phyloP scores from a whole-genome alignment of 2,329 filamentous ascomycete genomes.

The Diaporthe eres region DNA sequence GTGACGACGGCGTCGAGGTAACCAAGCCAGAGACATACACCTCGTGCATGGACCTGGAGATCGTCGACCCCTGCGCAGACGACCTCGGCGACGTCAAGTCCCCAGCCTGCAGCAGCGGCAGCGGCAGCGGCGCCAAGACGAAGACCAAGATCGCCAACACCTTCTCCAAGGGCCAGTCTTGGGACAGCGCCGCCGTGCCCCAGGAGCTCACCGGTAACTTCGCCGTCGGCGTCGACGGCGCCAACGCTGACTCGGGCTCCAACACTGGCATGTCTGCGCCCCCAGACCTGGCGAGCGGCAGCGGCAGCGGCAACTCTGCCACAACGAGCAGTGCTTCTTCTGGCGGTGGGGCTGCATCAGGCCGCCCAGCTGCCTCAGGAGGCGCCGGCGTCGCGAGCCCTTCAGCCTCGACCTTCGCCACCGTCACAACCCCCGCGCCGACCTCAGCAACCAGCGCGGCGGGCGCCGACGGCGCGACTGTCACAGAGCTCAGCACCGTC shows the following conservation, averaged over 20 bases:
- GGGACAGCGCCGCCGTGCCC: slow-evolving; percentile 60
- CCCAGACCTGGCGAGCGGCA: slow-evolving; percentile 29
- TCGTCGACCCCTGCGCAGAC: slow-evolving; percentile 49
- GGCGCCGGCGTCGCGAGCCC: not conserved
- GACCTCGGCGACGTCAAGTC: slow-evolving; percentile 58
- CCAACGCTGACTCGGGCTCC: slow-evolving; percentile 37
- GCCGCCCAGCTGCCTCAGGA: not conserved
- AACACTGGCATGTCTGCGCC: slow-evolving; percentile 41
- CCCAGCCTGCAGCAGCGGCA: slow-evolving; percentile 50
- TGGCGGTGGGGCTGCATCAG: slow-evolving; percentile 10
- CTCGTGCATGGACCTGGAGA: slow-evolving; percentile 58
- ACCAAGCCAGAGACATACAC: slow-evolving; percentile 56
- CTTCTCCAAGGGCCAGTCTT: slow-evolving; percentile 56
- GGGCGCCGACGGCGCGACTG: slow-evolving; percentile 15
- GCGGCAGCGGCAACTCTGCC: not conserved
- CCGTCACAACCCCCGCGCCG: slow-evolving; percentile 35
- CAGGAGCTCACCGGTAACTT: slow-evolving; percentile 62
- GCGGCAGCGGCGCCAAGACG: slow-evolving; percentile 47
- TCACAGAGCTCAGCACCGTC: slow-evolving; percentile 38
- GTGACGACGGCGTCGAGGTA: slow-evolving; percentile 52
- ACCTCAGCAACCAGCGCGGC: slow-evolving; percentile 3
- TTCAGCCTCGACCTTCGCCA: slow-evolving; percentile 39
- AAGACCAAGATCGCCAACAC: slow-evolving; percentile 44
- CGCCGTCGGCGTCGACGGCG: slow-evolving; percentile 55
- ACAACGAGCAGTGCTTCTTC: not conserved